Evolutionary conservation across 2,329 filamentous ascomycete species (phyloP).

Genomic region (Juglanconis oblonga): DNA sequence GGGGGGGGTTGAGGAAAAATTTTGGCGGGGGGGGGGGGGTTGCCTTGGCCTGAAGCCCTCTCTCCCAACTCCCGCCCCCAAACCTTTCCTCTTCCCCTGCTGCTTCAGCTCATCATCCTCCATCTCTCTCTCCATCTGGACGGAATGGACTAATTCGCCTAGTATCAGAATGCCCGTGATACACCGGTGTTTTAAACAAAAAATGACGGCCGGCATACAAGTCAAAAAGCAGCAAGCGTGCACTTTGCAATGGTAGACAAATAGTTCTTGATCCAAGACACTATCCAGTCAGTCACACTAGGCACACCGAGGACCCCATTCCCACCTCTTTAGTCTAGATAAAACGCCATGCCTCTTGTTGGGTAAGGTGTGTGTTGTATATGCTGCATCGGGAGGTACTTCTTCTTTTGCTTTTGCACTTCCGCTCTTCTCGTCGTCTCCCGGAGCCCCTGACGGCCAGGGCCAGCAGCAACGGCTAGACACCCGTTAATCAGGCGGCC

Average conservation of each 20-base stretch:
- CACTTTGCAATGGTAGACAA: background rate
- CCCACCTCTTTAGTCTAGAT: slow-evolving; percentile 3
- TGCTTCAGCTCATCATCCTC: too few relatives aligned
- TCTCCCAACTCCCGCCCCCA: too few relatives aligned
- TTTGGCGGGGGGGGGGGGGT: too few relatives aligned
- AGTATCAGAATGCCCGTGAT: background rate
- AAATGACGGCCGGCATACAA: background rate
- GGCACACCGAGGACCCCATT: background rate
- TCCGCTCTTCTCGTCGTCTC: background rate
- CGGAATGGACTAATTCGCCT: too few relatives aligned
- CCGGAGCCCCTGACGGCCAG: background rate
- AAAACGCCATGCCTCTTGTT: slow-evolving; percentile 18
- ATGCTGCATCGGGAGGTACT: slow-evolving; percentile 9
- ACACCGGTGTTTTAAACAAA: background rate
- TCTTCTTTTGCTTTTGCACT: slow-evolving; percentile 1
- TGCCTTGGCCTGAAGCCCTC: too few relatives aligned
- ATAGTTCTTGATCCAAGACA: background rate
- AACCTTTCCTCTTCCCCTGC: too few relatives aligned
- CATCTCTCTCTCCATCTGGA: too few relatives aligned
- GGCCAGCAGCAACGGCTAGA: background rate
- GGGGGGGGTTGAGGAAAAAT: too few relatives aligned
- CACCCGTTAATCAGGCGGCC: background rate
- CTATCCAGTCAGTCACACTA: slow-evolving; percentile 9
- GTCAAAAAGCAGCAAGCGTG: background rate
- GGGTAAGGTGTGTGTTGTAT: slow-evolving; percentile 7